Conservation (phyloP, 2,329 filamentous ascomycete genomes). For the Myrmaecium sp. region DNA sequence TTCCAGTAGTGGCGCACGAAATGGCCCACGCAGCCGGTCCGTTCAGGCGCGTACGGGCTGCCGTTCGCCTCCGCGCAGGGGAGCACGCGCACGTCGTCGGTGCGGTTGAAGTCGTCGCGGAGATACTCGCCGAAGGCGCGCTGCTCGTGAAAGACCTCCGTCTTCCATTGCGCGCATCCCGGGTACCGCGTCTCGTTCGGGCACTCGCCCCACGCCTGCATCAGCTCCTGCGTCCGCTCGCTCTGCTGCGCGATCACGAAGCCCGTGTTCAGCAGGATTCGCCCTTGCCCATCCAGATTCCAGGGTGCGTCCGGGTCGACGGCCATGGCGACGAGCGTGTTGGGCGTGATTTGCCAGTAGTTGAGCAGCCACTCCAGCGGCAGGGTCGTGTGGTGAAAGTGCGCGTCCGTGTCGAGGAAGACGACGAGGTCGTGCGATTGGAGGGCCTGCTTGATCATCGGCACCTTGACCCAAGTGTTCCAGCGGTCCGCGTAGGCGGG, state of each 20-base stretch:
- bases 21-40: no score
- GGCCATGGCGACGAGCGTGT: conserved; percentile 30
- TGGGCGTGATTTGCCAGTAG: conserved; percentile 29
- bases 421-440: conserved; percentile 21
- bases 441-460: conserved; percentile 25
- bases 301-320: conserved; percentile 26
- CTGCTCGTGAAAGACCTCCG: conserved; percentile 21
- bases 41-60: no score
- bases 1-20: no score
- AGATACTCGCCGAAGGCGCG: conserved; percentile 22
- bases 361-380: conserved; percentile 35
- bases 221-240: conserved; percentile 20
- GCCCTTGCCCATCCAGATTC: conserved; percentile 25
- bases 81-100: conserved; percentile 19
- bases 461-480: conserved; percentile 34
- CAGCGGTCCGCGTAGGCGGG: conserved; percentile 24
- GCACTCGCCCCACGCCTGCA: conserved; percentile 21
- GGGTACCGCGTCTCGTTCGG: conserved; percentile 17
- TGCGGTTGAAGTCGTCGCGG: conserved; percentile 20
- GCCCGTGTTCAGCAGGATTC: conserved; percentile 26
- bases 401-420: conserved; percentile 34
- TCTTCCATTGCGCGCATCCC: conserved; percentile 19
- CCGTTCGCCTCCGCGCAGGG: conserved; percentile 23
- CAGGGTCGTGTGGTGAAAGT: conserved; percentile 29
- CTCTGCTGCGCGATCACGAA: conserved; percentile 27